phyloP scores from a whole-genome alignment of 2,329 filamentous ascomycete species.

The Cladosporium halotolerans region DNA sequence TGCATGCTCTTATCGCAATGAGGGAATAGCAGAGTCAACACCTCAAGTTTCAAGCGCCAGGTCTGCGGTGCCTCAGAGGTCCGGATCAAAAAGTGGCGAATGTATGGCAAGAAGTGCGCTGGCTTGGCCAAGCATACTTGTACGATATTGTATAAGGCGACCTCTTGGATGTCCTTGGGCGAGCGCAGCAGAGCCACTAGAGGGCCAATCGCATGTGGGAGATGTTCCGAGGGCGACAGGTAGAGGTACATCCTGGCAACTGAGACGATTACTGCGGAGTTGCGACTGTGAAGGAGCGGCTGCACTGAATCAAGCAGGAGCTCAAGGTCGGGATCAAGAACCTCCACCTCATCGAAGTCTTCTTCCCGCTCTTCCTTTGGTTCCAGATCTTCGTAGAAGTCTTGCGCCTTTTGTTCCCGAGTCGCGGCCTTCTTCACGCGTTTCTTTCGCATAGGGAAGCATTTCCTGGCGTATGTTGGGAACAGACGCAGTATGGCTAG shows the following conservation, averaged over 20 bases:
- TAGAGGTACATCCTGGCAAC: slow-evolving; percentile 80
- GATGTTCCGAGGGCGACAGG: slow-evolving; percentile 71
- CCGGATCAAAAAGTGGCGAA: slow-evolving; percentile 82
- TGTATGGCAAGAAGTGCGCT: slow-evolving; percentile 76
- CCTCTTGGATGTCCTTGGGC: slow-evolving; percentile 78
- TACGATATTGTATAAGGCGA: slow-evolving; percentile 90
- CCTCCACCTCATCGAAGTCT: slow-evolving; percentile 49
- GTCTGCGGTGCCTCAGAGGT: slow-evolving; percentile 72
- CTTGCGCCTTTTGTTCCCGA: slow-evolving; percentile 38
- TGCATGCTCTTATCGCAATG: slow-evolving; percentile 70
- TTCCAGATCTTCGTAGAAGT: slow-evolving; percentile 71
- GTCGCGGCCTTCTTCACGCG: slow-evolving; percentile 49
- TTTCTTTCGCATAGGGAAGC: slow-evolving; percentile 67
- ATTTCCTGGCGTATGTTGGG: slow-evolving; percentile 76
- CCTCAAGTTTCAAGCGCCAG: slow-evolving; percentile 87
- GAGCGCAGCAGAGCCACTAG: slow-evolving; percentile 79
- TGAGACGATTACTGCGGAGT: slow-evolving; percentile 84
- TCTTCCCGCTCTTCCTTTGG: slow-evolving; percentile 40
- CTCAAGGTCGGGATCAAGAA: slow-evolving; percentile 75
- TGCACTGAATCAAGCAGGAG: slow-evolving; percentile 73
- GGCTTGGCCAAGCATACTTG: slow-evolving; percentile 77
- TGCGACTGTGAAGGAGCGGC: slow-evolving; percentile 84
- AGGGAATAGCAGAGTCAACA: slow-evolving; percentile 85
- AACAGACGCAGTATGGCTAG: slow-evolving; percentile 75
- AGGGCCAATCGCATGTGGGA: slow-evolving; percentile 71